Evolutionary conservation across 345 rosid genomes (phyloP).

Genomic region (Eutrema heterophyllum): DNA sequence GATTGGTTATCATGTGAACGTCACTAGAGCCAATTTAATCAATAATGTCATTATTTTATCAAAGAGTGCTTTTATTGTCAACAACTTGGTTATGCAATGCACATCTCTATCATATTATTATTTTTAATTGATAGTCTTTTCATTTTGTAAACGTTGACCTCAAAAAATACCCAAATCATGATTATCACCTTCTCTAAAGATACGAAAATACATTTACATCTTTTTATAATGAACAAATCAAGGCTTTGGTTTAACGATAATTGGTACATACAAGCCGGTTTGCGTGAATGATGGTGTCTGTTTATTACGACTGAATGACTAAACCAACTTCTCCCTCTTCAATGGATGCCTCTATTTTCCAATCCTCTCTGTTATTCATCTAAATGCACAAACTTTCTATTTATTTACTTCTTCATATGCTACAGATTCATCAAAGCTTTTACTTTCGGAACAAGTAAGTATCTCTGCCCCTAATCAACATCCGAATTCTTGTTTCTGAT

Average conservation of each 20-base stretch:
- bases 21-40: background rate
- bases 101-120: background rate
- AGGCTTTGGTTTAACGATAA: background rate
- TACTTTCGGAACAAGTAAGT: conserved; percentile 21
- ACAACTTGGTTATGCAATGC: background rate
- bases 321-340: conserved; percentile 15
- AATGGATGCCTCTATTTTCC: background rate
- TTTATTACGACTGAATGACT: conserved; percentile 1
- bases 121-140: background rate
- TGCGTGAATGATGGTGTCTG: conserved; percentile 1
- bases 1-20: conserved; percentile 1
- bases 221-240: background rate
- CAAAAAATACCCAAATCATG: background rate
- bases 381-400: background rate
- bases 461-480: background rate
- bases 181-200: background rate
- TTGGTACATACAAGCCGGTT: background rate
- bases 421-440: conserved; percentile 7
- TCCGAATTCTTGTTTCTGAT: background rate
- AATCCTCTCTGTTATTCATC: background rate
- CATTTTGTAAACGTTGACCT: conserved; percentile 17
- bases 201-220: background rate
- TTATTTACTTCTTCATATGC: background rate
- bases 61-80: background rate
- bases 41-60: background rate